Evolutionary conservation across 192 early-diverging fungal genomes (phyloP).

Genomic region (Gryganskiella cystojenkinii): DNA sequence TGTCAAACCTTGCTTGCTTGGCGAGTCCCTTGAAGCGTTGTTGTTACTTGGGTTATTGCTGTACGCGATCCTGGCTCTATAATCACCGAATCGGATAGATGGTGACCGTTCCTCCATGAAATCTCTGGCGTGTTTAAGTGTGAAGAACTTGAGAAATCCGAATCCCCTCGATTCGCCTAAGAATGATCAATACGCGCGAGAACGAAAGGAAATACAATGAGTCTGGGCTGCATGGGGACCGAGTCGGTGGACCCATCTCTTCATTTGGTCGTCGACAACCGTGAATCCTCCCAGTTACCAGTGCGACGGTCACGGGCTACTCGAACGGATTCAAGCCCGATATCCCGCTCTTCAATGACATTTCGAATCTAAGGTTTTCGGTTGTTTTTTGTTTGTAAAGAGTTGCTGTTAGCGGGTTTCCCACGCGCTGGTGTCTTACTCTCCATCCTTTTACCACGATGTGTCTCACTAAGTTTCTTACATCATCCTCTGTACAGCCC

Average conservation of each 20-base stretch:
- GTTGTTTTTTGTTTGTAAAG: too few species aligned
- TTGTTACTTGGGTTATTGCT: conserved; percentile 35
- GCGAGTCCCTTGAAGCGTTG: conserved; percentile 18
- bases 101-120: conserved; percentile 27
- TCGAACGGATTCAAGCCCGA: conserved; percentile 25
- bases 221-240: too few species aligned
- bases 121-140: conserved; percentile 16
- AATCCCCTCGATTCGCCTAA: conserved; percentile 44
- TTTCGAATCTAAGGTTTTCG: conserved; percentile 19
- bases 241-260: too few species aligned
- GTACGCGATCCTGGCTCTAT: conserved; percentile 22
- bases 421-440: too few species aligned
- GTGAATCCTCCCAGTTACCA: conserved; percentile 10
- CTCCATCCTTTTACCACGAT: too few species aligned
- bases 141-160: conserved; percentile 27
- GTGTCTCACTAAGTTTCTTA: too few species aligned
- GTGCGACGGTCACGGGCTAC: conserved; percentile 32
- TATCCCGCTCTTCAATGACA: conserved; percentile 17
- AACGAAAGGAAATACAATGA: background rate
- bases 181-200: background rate
- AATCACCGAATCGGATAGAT: conserved; percentile 31
- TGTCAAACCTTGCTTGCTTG: conserved; percentile 54
- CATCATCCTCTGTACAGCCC: too few species aligned
- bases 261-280: too few species aligned
- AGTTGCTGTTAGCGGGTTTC: too few species aligned